Evolutionary conservation across 192 early-diverging fungal species (phyloP), one percentile per base, ranked within the genome.

Genomic region (Backusella liffmaniae): DNA sequence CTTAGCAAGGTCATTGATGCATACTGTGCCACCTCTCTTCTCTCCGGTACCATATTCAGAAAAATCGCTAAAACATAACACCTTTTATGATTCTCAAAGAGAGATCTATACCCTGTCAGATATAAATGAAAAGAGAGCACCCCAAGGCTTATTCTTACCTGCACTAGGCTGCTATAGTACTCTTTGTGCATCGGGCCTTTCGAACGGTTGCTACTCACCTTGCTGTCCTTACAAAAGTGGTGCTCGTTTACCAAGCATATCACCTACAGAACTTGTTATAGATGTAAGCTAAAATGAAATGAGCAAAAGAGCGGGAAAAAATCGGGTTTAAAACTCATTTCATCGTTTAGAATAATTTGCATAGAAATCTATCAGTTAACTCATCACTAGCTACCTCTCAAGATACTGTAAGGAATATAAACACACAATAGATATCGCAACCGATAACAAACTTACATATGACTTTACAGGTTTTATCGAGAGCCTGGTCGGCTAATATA

Each of bases 401-500:
- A 32, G 75, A 75, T 39, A 77, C 73, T 30, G 75, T 74, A 73
- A 69, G 77, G 8, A 39, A 10, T 62, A 62, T 62, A 29, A 23
- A 3, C 21, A 62, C 12, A 10, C 23, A 32, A 41, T 16, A 74
- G 44, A 8, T 13, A 29, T 30, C 21, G 29, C 29, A 51, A 2
- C 29, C 8, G 26, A 56, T n/a, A 26, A 26, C 15, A 62, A 68
- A 16, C 65, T 29, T 9, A 76, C 37, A 23, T 2, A 29, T 49
- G 32, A 29, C n/a, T 34, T 21, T 26, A 65, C 44, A 81, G 80
- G 26, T 73, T 16, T 26, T 74, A 53, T 81, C 76, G 1, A 68
- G 73, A 39, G 79, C 79, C 5, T 98, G 96, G 96, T 90, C 91
- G 15, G 90, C 86, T 66, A 88, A 88, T 12, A 93, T 96, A 13